Evolutionary conservation across 345 rosid species (phyloP), one percentile per base, ranked within the genome.

Genomic region (Eucalyptus coolabah): DNA sequence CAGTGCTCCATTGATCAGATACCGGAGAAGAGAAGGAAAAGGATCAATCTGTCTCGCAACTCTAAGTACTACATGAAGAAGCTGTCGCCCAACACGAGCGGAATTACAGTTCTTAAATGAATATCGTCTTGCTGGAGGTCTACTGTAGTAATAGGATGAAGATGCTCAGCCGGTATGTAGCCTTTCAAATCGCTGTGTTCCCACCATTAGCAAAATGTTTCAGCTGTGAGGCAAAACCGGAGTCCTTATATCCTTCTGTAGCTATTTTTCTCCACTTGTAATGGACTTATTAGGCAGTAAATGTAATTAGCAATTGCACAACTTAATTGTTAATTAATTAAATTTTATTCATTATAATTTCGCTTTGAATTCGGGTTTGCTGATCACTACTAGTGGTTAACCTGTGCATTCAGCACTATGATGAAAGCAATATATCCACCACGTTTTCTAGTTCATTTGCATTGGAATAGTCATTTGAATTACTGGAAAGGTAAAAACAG

Each of bases 61-160:
- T 98, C 98, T 1, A 98, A 98, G 92, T 97, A 97, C 91, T 97
- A 96, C 90, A 94, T 90, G 93, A 97, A 97, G 95, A 95, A 94
- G 89, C 90, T 97, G 92, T 90, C 94, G 3, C 97, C 99, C 30
- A 94, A 95, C 90, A 94, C 87, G 28, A 95, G 95, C 89, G 99
- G 99, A n/a, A 72, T 96, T 24, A 92, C 92, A 44, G 93, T 92
- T 34, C 49, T 54, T 50, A 28, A n/a, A 30, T 44, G 40, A 51
- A 21, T 44, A 47, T n/a, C 30, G 49, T 63, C 65, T 34, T 32
- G 80, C 67, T 50, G 47, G 16, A 50, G 45, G 11, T 34, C 54
- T 17, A 65, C 67, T 59, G 59, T 86, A 23, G 37, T 18, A 86
- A 50, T 13, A 50, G 87, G 53, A 45, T 21, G 45, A 81, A 21